Base-by-base conservation (phyloP, 2,329 filamentous ascomycete genomes). In the Colletotrichum tanaceti region DNA sequence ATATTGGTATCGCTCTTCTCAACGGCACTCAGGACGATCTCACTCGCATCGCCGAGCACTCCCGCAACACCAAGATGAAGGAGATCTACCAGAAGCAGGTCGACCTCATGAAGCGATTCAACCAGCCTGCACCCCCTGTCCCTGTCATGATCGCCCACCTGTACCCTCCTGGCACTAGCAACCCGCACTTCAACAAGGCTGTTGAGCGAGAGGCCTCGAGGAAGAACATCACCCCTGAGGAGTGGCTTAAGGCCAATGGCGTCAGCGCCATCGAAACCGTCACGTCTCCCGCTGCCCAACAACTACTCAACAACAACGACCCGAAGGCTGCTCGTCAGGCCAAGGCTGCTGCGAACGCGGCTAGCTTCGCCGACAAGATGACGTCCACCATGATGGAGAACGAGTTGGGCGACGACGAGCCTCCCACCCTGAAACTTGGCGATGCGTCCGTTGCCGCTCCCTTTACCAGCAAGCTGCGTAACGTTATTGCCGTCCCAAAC, bases 61-160 rank as follows among this genome's bases (percentile, higher is more conserved):
- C 92, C 75, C 91, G 96, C 74, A 97, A 94, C 79, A 97, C 91
- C 47, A 97, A 94, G 86, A 97, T 99, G 93, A 98, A 98, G 86
- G 94, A 98, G 72, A 89, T 99, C 72, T 99, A 99, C 78, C 93
- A 98, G 83, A 98, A 99, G 85, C 96, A 99, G 79, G 87, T 92
- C 65, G 85, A 90, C 54, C 86, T 99, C 79, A 98, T 99, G 93
- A 88, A 91, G 77, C 89, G 95, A 72, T 99, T 98, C 87, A 97
- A 97, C 78, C 94, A 98, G 79, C 93, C 94, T 16, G 79, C 89
- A 1, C 96, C 96, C n/a, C 96, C 96, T 0, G 92, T 98, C 1
- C 96, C 96, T n/a, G 83, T 90, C 68, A 85, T 94, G 74, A 97
- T 99, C 73, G 96, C 96, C 35, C 96, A 99, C 78, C 84, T 99